Evolutionary conservation across 2,329 filamentous ascomycete genomes (phyloP).

Genomic region (Triangularia setosa): DNA sequence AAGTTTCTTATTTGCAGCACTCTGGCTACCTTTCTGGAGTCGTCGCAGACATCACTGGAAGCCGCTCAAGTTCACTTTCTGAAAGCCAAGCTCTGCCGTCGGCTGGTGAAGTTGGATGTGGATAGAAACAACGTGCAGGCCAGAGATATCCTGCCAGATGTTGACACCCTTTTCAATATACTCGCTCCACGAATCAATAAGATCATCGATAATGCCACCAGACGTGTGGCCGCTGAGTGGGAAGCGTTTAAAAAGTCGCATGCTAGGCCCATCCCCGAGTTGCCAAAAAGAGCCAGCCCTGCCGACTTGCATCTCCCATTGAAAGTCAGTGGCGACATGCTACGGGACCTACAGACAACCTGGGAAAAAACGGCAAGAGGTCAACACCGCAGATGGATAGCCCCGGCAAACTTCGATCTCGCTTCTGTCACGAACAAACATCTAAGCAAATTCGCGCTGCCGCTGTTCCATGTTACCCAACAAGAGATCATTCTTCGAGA

Average conservation of each 20-base stretch:
- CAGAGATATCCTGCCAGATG: not conserved
- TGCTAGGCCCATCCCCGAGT: constrained; percentile 36
- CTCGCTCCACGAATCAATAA: constrained; percentile 29
- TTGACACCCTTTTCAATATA: constrained; percentile 27
- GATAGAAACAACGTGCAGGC: constrained; percentile 26
- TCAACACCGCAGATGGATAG: not conserved
- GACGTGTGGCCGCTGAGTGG: constrained; percentile 37
- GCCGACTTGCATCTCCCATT: constrained; percentile 23
- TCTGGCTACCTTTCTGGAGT: constrained; percentile 44
- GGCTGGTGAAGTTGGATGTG: constrained; percentile 54
- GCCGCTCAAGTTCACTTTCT: constrained; percentile 13
- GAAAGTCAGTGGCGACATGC: not conserved
- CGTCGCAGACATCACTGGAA: constrained; percentile 26
- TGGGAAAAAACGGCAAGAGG: not conserved
- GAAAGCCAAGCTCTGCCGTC: constrained; percentile 51
- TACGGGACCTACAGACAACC: not conserved
- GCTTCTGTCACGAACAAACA: constrained; percentile 12
- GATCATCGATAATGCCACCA: constrained; percentile 30
- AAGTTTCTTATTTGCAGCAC: constrained; percentile 54
- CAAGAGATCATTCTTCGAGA: constrained; percentile 14
- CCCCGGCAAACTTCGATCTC: constrained; percentile 6
- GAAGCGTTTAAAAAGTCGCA: constrained; percentile 35
- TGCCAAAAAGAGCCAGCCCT: constrained; percentile 36
- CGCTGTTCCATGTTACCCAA: not conserved
- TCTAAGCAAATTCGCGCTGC: constrained; percentile 4